Evolutionary conservation across 768 basidiomycete genomes (phyloP).

Genomic region (Termitomyces sp.): DNA sequence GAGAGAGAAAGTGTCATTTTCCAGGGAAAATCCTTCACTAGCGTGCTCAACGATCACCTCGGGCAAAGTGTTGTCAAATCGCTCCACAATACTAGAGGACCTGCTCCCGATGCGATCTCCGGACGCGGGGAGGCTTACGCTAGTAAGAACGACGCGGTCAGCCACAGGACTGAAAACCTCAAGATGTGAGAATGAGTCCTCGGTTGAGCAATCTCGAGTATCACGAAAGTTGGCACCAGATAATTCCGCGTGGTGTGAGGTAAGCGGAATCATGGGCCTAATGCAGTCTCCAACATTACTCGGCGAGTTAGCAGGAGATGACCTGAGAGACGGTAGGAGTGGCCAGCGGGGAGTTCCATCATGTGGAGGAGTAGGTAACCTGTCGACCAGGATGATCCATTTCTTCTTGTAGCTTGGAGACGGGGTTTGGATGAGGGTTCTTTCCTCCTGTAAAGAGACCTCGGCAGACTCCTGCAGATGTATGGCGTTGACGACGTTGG

Average conservation of each 20-base stretch:
- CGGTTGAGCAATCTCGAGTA: not conserved
- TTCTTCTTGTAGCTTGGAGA: constrained; percentile 4
- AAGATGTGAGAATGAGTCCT: not conserved
- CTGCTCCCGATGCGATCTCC: not conserved
- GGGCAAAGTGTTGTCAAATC: not conserved
- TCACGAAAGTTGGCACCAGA: not conserved
- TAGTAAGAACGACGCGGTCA: not conserved
- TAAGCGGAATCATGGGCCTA: not conserved
- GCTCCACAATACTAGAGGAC: not conserved
- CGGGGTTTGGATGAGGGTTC: constrained; percentile 4
- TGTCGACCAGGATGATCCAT: not conserved
- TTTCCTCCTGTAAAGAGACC: not conserved
- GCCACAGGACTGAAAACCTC: not conserved
- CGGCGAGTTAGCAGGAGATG: not conserved
- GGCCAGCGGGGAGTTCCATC: not conserved
- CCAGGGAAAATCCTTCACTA: not conserved
- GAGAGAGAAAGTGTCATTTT: not conserved
- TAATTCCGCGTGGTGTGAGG: no score
- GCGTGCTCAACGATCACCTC: not conserved
- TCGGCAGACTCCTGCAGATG: not conserved
- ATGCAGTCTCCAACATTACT: not conserved
- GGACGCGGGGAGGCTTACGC: not conserved
- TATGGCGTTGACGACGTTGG: not conserved
- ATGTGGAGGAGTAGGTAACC: not conserved
- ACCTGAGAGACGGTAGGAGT: not conserved